Base-by-base conservation (phyloP, 148 eudicot genomes). In the Camellia japonica region DNA sequence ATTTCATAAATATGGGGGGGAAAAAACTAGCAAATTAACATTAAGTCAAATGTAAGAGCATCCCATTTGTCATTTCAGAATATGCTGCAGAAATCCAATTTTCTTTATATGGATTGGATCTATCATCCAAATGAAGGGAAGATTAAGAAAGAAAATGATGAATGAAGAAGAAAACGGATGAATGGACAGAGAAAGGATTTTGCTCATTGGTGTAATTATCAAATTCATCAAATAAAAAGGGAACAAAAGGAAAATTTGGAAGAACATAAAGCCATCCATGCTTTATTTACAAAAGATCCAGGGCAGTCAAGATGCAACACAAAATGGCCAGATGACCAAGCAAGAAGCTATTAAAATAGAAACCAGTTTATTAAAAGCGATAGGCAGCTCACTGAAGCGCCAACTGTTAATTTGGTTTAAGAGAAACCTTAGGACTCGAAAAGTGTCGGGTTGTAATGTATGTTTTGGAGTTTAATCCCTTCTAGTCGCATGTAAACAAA, bases 291-390 rank as follows among this genome's bases (percentile, higher is more conserved):
- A 67, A 67, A 65, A 60, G 49, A 42, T 67, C 47, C 43, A 43
- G 2, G n/a, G 62, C 60, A 73, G 54, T 73, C 54, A 86, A 64
- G 30, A 71, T 44, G 19, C 55, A 73, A 41, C 52, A 43, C 7
- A 68, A 68, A 66, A 66, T 30, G 44, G 69, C 18, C 4, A 66
- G 38, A 44, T 30, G 44, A 3, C 14, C 13, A 68, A 68, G 19
- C 46, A 14, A 68, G 9, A 42, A 44, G 9, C 12, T 43, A 66
- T 14, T 8, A 16, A 68, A 68, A 68, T 14, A 14, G 8, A 68
- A 67, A 68, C 16, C 7, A 30, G 38, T 30, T 30, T 30, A 30
- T 30, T 30, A 30, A 30, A 30, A 30, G 38, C 38, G 30, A 30
- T 30, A 30, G 38, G 38, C 38, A 30, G 38, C 38, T 30, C 38